Evolutionary conservation across 2,329 filamentous ascomycete species (phyloP).

Genomic region (Alternaria ventricosa): DNA sequence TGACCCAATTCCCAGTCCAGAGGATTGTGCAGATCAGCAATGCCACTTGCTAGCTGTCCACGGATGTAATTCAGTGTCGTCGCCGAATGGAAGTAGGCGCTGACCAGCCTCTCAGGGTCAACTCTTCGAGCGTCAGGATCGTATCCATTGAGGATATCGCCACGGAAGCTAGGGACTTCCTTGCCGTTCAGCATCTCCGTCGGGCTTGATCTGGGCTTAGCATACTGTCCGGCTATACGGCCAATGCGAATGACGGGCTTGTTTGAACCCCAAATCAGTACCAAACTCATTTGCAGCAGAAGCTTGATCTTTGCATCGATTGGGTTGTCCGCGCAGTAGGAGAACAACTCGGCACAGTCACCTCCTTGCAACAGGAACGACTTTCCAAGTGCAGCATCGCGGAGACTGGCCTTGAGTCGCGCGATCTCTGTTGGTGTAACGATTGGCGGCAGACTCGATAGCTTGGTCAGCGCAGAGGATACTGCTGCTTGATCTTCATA

Average conservation of each 20-base stretch:
- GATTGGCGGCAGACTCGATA: constrained; percentile 74
- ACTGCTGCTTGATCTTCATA: constrained; percentile 71
- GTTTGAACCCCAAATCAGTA: constrained; percentile 86
- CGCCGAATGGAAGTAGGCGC: constrained; percentile 94
- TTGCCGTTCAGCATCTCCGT: constrained; percentile 81
- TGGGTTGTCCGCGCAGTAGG: constrained; percentile 87
- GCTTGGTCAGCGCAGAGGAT: constrained; percentile 66
- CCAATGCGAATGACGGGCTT: constrained; percentile 91
- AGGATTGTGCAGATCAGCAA: constrained; percentile 91
- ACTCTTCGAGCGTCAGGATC: constrained; percentile 75
- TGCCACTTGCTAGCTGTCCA: constrained; percentile 80
- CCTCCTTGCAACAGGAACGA: constrained; percentile 95
- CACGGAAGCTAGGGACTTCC: constrained; percentile 87
- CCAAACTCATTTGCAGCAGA: constrained; percentile 93
- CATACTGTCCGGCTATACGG: constrained; percentile 96
- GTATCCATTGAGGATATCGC: constrained; percentile 94
- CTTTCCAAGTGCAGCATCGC: constrained; percentile 86
- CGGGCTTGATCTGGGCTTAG: constrained; percentile 90
- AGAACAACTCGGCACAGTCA: constrained; percentile 96
- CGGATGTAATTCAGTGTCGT: constrained; percentile 94
- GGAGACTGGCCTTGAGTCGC: constrained; percentile 77
- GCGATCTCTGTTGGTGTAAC: constrained; percentile 82
- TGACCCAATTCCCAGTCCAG: constrained; percentile 95
- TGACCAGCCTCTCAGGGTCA: constrained; percentile 83
- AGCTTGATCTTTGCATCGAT: constrained; percentile 98